phyloP scores from a whole-genome alignment of 2,329 filamentous ascomycete genomes.

The Magnaporthales sp. region DNA sequence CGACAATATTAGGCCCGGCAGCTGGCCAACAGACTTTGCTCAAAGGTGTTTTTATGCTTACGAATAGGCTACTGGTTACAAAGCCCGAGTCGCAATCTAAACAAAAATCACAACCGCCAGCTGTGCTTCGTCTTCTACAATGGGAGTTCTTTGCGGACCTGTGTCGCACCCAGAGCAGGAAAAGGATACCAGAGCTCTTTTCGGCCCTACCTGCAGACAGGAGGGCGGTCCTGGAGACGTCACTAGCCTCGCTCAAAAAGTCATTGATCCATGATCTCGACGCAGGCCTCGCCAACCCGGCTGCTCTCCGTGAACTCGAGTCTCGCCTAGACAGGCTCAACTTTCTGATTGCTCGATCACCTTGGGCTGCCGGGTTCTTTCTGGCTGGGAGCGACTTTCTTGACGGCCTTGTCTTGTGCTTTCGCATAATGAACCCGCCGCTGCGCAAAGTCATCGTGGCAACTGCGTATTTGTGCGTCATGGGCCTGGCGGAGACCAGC shows the following conservation, averaged over 20 bases:
- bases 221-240: slow-evolving; percentile 39
- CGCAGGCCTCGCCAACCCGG: slow-evolving; percentile 37
- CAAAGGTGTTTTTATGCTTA: slow-evolving; percentile 56
- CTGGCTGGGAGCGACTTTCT: slow-evolving; percentile 82
- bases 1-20: slow-evolving; percentile 20
- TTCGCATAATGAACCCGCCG: slow-evolving; percentile 52
- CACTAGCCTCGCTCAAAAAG: slow-evolving; percentile 51
- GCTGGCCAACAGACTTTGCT: slow-evolving; percentile 36
- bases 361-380: slow-evolving; percentile 51
- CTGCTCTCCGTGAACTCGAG: slow-evolving; percentile 47
- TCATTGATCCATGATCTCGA: slow-evolving; percentile 56
- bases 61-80: slow-evolving; percentile 35
- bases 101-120: neutral
- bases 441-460: slow-evolving; percentile 61
- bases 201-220: slow-evolving; percentile 41
- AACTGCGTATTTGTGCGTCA: slow-evolving; percentile 65
- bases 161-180: slow-evolving; percentile 57
- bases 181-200: slow-evolving; percentile 43
- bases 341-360: slow-evolving; percentile 53
- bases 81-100: slow-evolving; percentile 19
- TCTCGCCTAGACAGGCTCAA: slow-evolving; percentile 49
- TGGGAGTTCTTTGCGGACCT: slow-evolving; percentile 65
- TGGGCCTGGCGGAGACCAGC: slow-evolving; percentile 57
- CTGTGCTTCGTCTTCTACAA: slow-evolving; percentile 34
- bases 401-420: slow-evolving; percentile 63